A percentile compares a stretch with the other conserved stretches of the same genome.
Conservation (phyloP, 2,329 filamentous ascomycete species). For the Bretziella fagacearum region DNA sequence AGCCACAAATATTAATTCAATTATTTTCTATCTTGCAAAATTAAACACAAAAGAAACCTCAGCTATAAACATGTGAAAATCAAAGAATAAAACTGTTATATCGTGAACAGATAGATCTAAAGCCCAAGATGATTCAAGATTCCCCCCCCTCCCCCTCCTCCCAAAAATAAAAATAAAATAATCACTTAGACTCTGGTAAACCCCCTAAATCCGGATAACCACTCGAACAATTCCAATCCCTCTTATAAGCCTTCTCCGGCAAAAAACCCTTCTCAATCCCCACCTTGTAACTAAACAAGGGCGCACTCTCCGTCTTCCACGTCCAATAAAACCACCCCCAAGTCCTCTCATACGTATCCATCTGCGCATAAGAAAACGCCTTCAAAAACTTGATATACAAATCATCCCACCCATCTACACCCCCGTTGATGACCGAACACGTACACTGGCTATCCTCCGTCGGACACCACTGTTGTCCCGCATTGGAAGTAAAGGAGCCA, state of each 20-base stretch:
- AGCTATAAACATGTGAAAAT: too few species aligned
- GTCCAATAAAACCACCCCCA: constrained; percentile 79
- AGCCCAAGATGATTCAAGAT: not conserved
- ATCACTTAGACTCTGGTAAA: constrained; percentile 18
- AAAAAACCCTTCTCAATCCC: constrained; percentile 44
- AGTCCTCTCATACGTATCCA: constrained; percentile 53
- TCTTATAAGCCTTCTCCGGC: constrained; percentile 38
- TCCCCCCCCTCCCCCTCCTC: not conserved
- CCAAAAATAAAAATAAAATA: too few species aligned
- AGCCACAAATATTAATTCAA: too few species aligned
- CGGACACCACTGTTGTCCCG: constrained; percentile 44
- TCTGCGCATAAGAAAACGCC: constrained; percentile 59
- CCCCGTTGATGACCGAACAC: constrained; percentile 40
- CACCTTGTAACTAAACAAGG: constrained; percentile 56
- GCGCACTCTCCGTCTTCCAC: constrained; percentile 55
- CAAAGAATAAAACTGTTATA: too few species aligned
- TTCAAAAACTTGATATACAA: constrained; percentile 51
- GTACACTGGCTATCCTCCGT: constrained; percentile 33
- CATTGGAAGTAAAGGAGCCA: constrained; percentile 42
- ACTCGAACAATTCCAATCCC: constrained; percentile 31
- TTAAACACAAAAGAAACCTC: too few species aligned
- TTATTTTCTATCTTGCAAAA: too few species aligned
- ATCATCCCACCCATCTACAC: constrained; percentile 16
- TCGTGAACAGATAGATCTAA: too few species aligned
- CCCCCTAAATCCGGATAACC: constrained; percentile 20